A percentile compares a stretch with the other conserved stretches of the same genome.
phyloP scores from a whole-genome alignment of 106 monocot species.

The Acorus calamus region DNA sequence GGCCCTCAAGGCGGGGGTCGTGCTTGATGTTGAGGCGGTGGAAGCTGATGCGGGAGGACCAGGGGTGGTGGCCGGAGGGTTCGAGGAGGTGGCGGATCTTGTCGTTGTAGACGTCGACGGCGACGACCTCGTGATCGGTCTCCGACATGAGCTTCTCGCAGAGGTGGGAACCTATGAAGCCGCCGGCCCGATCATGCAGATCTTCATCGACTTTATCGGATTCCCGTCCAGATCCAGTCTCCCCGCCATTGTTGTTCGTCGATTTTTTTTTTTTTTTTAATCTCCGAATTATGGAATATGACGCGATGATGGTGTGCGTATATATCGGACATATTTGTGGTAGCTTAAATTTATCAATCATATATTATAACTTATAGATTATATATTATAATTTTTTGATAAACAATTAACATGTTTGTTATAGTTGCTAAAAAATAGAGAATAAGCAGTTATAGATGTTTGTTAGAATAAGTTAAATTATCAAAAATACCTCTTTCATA shows the following conservation, averaged over 20 bases:
- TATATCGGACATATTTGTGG: too few relatives aligned
- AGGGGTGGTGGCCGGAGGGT: constrained; percentile 16
- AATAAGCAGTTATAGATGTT: too few relatives aligned
- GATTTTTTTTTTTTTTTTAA: too few relatives aligned
- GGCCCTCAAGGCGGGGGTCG: constrained; percentile 62
- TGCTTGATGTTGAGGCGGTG: constrained; percentile 79
- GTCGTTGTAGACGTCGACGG: constrained; percentile 64
- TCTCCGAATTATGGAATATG: too few relatives aligned
- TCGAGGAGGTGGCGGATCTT: constrained; percentile 59
- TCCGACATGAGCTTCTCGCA: constrained; percentile 64
- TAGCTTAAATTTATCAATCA: too few relatives aligned
- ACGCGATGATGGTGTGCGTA: too few relatives aligned
- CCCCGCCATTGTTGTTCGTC: not conserved
- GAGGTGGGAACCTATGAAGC: constrained; percentile 69
- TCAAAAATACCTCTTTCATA: too few relatives aligned
- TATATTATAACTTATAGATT: too few relatives aligned
- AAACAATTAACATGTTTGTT: too few relatives aligned
- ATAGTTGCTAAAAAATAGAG: too few relatives aligned
- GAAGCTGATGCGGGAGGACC: constrained; percentile 50
- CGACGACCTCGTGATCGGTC: constrained; percentile 53
- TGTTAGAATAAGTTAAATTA: too few relatives aligned
- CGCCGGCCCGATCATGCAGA: constrained; percentile 79
- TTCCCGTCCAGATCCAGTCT: constrained; percentile 52
- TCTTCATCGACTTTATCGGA: constrained; percentile 42
- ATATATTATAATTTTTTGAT: too few relatives aligned